Conservation (phyloP, 805 yeast species). For the Candida suzukii region DNA sequence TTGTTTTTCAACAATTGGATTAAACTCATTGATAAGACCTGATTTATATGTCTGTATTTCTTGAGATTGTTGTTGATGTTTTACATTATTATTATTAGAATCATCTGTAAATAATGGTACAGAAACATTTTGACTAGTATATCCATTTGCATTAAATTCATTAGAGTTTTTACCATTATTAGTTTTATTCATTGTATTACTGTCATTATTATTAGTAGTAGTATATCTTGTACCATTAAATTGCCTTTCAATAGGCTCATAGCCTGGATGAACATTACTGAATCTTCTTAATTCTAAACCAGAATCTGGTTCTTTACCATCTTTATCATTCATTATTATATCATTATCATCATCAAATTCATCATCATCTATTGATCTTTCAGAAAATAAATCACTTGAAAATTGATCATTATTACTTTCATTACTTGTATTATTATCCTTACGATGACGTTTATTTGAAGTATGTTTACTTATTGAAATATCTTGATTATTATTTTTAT, state of each 20-base stretch:
- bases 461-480: too few species aligned
- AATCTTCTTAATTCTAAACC: not conserved
- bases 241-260: not conserved
- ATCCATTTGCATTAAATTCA: not conserved
- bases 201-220: not conserved
- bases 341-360: not conserved
- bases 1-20: not conserved
- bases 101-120: slow-evolving; percentile 19
- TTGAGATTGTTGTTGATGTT: not conserved
- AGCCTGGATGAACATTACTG: not conserved
- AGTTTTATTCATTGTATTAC: not conserved
- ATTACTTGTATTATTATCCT: not conserved
- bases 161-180: not conserved
- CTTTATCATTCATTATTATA: too few species aligned
- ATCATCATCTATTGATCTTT: not conserved
- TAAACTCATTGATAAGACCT: not conserved
- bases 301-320: not conserved
- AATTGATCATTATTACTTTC: slow-evolving; percentile 6
- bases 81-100: not conserved
- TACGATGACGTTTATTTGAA: not conserved
- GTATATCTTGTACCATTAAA: not conserved
- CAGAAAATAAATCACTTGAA: slow-evolving; percentile 1
- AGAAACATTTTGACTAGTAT: slow-evolving; percentile 12
- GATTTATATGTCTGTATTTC: not conserved
- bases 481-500: not conserved